phyloP scores from a whole-genome alignment of 768 basidiomycete genomes.

The Auricularia sp. region DNA sequence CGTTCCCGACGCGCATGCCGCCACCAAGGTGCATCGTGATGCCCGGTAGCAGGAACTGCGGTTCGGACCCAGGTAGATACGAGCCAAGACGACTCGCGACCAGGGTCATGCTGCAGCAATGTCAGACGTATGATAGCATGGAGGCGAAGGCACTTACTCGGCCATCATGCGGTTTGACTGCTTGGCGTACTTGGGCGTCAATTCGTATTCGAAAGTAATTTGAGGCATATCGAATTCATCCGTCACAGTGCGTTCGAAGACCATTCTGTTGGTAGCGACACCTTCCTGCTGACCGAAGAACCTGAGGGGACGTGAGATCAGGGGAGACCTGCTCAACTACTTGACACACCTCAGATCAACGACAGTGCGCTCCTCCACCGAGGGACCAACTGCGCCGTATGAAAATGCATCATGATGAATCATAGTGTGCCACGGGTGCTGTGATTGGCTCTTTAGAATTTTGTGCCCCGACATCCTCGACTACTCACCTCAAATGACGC shows the following conservation, averaged over 20 bases:
- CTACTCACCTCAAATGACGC: background rate
- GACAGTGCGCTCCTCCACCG: conserved; percentile 21
- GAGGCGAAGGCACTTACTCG: conserved; percentile 8
- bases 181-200: conserved; percentile 8
- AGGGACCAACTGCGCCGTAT: conserved; percentile 23
- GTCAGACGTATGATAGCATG: background rate
- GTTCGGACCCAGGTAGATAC: conserved; percentile 23
- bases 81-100: conserved; percentile 23
- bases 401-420: conserved; percentile 28
- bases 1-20: background rate
- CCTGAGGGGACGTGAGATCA: background rate
- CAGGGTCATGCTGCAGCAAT: conserved; percentile 16
- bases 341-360: conserved; percentile 18
- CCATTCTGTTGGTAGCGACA: conserved; percentile 10
- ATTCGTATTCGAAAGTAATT: conserved; percentile 20
- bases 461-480: background rate
- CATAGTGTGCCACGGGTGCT: conserved; percentile 22
- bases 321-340: background rate
- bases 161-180: conserved; percentile 13
- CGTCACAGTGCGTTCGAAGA: conserved; percentile 11
- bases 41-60: conserved; percentile 23
- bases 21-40: conserved; percentile 14
- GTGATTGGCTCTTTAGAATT: background rate
- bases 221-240: conserved; percentile 27
- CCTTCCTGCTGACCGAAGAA: conserved; percentile 18